Base-by-base conservation (phyloP, 768 basidiomycete species). In the Leucocoprinus leucothites region DNA sequence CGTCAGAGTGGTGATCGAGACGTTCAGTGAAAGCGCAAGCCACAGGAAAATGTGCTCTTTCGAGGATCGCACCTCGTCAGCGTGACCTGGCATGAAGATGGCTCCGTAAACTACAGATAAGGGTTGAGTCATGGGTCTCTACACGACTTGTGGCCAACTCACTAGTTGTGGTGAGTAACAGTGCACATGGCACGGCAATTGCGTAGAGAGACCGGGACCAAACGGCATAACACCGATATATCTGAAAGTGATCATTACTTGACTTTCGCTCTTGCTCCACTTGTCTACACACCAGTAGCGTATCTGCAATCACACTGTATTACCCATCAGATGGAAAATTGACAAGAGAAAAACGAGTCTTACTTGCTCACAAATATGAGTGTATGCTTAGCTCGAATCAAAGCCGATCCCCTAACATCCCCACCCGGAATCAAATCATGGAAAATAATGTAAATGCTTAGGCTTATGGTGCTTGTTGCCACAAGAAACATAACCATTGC, bases 361-460 rank as follows among this genome's bases (percentile, higher is more conserved):
- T 53, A 76, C 73, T 70, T 73, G 53, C 74, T 76, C n/a, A 71
- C 67, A 6, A 72, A 65, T 59, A 69, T 72, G 13, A 76, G 59
- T 34, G 67, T 63, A 26, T 69, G 72, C 51, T 73, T 73, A 0
- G 71, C 67, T 18, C 65, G 61, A 13, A 69, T 24, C 22, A 61
- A 52, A 19, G 55, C 49, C 35, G 61, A 60, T 16, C 52, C 52
- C 16, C 31, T 31, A 5, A 66, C 38, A 5, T 47, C 25, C 21
- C 63, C 63, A 8, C 46, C 59, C 25, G 68, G 46, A 8, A 45
- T 6, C 21, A 66, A 48, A 49, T 61, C 60, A 2, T 45, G 56
- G 18, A 73, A 64, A 31, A 71, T 59, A 42, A 72, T 61, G 40
- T 66, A 63, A 26, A 31, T 5, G 31, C 31, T 31, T 11, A 31